Evolutionary conservation across 106 monocot genomes (phyloP).

Genomic region (Phalaenopsis equestris): DNA sequence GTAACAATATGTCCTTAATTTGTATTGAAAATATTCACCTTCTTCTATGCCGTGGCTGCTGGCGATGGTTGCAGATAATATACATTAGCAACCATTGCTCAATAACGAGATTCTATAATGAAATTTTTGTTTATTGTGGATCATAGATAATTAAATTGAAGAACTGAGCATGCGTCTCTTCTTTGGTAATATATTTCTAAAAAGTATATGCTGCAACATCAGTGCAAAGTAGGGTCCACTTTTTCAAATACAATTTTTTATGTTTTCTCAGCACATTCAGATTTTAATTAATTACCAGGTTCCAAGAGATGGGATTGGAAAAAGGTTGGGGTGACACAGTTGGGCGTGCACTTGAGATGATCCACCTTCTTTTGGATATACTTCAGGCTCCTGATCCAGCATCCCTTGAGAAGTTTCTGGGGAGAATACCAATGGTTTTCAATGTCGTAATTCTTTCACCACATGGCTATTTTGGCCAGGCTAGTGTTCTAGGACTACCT

Average conservation of each 20-base stretch:
- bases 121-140: background rate
- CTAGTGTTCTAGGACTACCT: slow-evolving; percentile 84
- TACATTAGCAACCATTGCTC: background rate
- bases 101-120: background rate
- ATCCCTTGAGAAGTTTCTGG: slow-evolving; percentile 66
- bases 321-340: slow-evolving; percentile 92
- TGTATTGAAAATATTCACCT: background rate
- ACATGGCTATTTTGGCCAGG: slow-evolving; percentile 93
- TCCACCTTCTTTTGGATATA: slow-evolving; percentile 85
- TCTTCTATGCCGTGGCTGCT: too few relatives aligned
- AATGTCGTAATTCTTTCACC: slow-evolving; percentile 92
- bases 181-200: background rate
- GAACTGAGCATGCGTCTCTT: background rate
- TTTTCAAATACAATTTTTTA: background rate
- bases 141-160: background rate
- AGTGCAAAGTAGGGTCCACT: background rate
- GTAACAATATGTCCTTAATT: slow-evolving; percentile 18
- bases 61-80: too few relatives aligned
- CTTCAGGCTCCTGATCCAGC: slow-evolving; percentile 90
- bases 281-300: slow-evolving; percentile 24
- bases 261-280: background rate
- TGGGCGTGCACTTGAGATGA: slow-evolving; percentile 58
- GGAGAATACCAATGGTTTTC: slow-evolving; percentile 89
- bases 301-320: slow-evolving; percentile 90
- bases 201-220: background rate